Evolutionary conservation across 192 early-diverging fungal species (phyloP).

Genomic region (Rhizophagus sp.): DNA sequence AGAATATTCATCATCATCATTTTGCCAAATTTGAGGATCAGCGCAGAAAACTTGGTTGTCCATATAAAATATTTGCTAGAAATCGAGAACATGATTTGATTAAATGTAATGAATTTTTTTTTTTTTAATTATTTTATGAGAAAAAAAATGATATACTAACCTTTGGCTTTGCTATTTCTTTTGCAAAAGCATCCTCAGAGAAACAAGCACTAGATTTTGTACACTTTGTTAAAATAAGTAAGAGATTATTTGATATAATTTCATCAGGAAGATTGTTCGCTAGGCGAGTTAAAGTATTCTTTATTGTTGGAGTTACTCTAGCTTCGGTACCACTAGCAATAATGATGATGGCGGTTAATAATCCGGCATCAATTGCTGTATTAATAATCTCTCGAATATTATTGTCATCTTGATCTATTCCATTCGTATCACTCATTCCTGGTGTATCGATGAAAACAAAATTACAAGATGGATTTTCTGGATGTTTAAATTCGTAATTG

Average conservation of each 20-base stretch:
- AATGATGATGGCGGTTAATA: neutral
- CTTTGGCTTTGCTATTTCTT: slow-evolving; percentile 15
- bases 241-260: neutral
- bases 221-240: slow-evolving; percentile 25
- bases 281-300: neutral
- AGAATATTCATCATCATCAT: neutral
- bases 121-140: too few species aligned
- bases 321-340: slow-evolving; percentile 23
- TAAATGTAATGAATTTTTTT: neutral
- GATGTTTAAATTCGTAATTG: neutral
- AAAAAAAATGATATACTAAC: neutral
- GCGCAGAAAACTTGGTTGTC: neutral
- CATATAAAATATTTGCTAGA: slow-evolving; percentile 12
- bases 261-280: slow-evolving; percentile 21
- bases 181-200: neutral
- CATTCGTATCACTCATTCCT: slow-evolving; percentile 14
- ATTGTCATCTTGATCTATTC: neutral
- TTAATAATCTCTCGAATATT: slow-evolving; percentile 11
- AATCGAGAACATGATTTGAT: neutral
- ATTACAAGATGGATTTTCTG: neutral
- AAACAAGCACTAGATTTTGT: slow-evolving; percentile 1
- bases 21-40: slow-evolving; percentile 11
- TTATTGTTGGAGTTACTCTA: slow-evolving; percentile 6
- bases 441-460: slow-evolving; percentile 22
- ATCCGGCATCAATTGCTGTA: slow-evolving; percentile 8